Evolutionary conservation across 805 yeast genomes (phyloP).

Genomic region (Candida lessepsii): DNA sequence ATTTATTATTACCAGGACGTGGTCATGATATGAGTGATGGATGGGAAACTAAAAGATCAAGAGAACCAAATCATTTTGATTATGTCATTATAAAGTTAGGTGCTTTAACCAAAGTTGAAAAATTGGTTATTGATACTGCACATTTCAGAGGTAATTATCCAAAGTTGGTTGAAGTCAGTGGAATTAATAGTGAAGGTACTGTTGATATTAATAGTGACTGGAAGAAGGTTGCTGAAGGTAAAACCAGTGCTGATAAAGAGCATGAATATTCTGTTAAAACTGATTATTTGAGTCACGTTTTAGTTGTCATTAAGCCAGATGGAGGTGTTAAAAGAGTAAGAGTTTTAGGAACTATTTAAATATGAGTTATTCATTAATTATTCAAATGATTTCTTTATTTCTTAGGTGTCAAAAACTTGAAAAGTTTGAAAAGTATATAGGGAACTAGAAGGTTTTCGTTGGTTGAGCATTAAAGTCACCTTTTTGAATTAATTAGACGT

Average conservation of each 20-base stretch:
- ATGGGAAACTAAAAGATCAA: constrained; percentile 94
- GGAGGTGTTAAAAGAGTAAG: constrained; percentile 94
- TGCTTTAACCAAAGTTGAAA: constrained; percentile 52
- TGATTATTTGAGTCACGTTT: constrained; percentile 62
- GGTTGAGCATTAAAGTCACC: no score
- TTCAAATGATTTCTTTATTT: no score
- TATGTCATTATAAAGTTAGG: constrained; percentile 89
- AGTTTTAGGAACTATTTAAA: constrained; percentile 60
- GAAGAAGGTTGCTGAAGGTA: constrained; percentile 63
- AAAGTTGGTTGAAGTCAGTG: constrained; percentile 72
- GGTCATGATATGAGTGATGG: constrained; percentile 98
- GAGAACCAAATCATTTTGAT: constrained; percentile 81
- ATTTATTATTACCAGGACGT: constrained; percentile 86
- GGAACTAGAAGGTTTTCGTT: no score
- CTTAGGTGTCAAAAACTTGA: no score
- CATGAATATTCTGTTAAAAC: constrained; percentile 51
- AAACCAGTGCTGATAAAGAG: constrained; percentile 82
- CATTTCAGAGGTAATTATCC: constrained; percentile 96
- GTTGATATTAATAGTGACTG: constrained; percentile 53
- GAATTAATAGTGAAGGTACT: constrained; percentile 38
- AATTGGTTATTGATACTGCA: constrained; percentile 83
- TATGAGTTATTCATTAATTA: no score
- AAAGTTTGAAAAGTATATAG: no score
- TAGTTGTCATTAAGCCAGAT: constrained; percentile 85
- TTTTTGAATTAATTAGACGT: no score